Evolutionary conservation across 2,329 filamentous ascomycete species (phyloP), one percentile per base, ranked within the genome.

Genomic region (Neonectria magnoliae): DNA sequence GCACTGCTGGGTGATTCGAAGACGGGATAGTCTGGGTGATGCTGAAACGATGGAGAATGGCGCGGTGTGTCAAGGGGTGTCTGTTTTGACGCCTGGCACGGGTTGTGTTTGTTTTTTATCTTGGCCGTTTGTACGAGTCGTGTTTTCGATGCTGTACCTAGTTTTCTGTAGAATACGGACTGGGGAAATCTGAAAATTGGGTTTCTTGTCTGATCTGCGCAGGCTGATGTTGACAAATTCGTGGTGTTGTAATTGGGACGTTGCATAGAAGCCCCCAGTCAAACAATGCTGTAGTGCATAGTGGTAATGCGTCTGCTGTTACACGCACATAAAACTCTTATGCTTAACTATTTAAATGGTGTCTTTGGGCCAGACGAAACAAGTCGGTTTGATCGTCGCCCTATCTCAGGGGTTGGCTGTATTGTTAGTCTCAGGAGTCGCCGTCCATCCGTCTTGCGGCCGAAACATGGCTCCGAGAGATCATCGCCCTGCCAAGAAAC

Each of bases 1-100:
- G 38, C 25, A 44, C 45, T 63, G 50, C 42, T 48, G 48, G 13
- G 56, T 29, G 55, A 44, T 41, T 25, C 44, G 33, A 57, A 57
- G 67, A 62, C 52, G 54, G 47, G 53, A 50, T 41, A 41, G 53
- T 38, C 53, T 48, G 65, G 53, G 56, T 57, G 67, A 56, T 57
- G 50, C 57, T 63, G 61, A 65, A 73, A 73, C 56, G 67, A 64
- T 53, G 71, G 71, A 71, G 68, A 74, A 73, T 71, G 71, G 71
- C 68, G 71, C 64, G 68, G 55, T 61, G 48, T 68, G 60, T 66
- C 62, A 64, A 22, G 54, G 61, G 45, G 59, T 59, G 63, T 64
- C 55, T 65, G 58, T 60, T 44, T 62, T 36, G 38, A 45, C 54
- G 42, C 29, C 51, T 57, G 63, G 58, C 29, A 61, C 33, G 48